Percentiles rank a stretch among this genome's conserved stretches.
These are phyloP conservation scores for Bruguiera gymnorhiza DNA, from an alignment of 345 rosid species.

Conservation along the genomic window DNA sequence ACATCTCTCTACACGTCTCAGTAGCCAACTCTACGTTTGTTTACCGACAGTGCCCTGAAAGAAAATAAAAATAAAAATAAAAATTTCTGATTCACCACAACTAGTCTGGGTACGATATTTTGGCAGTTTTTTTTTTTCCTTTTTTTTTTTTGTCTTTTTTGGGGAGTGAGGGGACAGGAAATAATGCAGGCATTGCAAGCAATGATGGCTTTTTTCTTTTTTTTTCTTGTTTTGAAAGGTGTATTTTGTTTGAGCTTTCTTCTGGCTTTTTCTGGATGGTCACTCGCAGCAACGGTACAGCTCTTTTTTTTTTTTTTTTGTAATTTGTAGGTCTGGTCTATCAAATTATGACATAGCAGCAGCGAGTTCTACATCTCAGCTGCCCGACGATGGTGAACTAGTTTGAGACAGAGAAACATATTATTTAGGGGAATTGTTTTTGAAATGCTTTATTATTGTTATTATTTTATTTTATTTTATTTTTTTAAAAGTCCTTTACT, in stretches of 20 bases:
- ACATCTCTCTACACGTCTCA: not conserved
- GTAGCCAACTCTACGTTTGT: no score
- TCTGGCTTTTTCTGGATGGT: conserved; percentile 18
- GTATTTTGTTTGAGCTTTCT: conserved; percentile 28
- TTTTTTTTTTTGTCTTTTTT: not conserved
- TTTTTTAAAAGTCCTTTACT: not conserved
- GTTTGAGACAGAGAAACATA: no score
- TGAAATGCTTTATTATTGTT: not conserved
- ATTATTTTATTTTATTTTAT: not conserved
- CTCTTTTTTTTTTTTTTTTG: no score
- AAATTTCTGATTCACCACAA: not conserved
- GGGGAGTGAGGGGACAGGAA: no score
- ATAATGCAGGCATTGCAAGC: not conserved
- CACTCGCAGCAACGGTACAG: not conserved
- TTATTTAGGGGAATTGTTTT: not conserved
- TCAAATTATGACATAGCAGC: no score
- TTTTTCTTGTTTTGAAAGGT: conserved; percentile 18
- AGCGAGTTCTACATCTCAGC: no score
- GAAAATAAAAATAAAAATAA: no score
- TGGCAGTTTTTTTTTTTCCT: not conserved
- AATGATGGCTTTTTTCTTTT: conserved; percentile 5
- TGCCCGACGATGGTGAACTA: no score
- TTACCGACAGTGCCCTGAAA: no score
- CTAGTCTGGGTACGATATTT: not conserved
- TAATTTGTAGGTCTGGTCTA: no score